Conservation (phyloP, 345 rosid species). For the Gossypium longicalyx region DNA sequence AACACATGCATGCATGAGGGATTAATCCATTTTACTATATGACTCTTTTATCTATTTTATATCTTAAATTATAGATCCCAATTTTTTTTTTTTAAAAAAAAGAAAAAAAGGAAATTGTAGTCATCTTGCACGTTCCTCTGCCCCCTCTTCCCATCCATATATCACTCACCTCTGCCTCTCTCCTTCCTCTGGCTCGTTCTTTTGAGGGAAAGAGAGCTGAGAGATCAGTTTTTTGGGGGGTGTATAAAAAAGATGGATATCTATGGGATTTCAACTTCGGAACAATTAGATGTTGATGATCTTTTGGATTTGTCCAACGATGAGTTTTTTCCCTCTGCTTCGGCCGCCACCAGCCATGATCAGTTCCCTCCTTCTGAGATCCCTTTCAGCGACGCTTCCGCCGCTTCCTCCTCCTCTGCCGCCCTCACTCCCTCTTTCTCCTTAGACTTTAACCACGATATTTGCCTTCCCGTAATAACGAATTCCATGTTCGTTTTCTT, state of each 20-base stretch:
- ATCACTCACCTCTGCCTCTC: slow-evolving; percentile 1
- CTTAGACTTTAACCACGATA: slow-evolving; percentile 53
- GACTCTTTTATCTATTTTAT: neutral
- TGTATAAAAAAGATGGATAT: slow-evolving; percentile 38
- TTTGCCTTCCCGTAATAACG: slow-evolving; percentile 54
- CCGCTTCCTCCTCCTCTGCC: slow-evolving; percentile 34
- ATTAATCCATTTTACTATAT: neutral
- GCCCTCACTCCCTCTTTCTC: slow-evolving; percentile 26
- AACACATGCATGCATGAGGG: neutral
- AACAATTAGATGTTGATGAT: slow-evolving; percentile 65
- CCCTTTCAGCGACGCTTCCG: slow-evolving; percentile 22
- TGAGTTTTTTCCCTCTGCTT: slow-evolving; percentile 37
- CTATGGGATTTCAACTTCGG: slow-evolving; percentile 37
- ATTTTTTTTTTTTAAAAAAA: neutral
- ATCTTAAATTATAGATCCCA: neutral
- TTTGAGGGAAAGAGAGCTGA: neutral
- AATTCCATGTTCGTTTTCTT: neutral
- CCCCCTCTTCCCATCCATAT: slow-evolving; percentile 21
- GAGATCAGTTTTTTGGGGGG: neutral
- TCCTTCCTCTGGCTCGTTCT: neutral
- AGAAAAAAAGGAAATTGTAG: neutral
- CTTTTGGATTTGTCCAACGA: slow-evolving; percentile 68
- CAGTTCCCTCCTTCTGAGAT: slow-evolving; percentile 24
- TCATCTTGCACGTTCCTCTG: slow-evolving; percentile 33
- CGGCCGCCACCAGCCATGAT: slow-evolving; percentile 27